Evolutionary conservation across 116 monocot genomes (phyloP), one percentile per base, ranked within the genome.

Genomic region (Zostera marina): DNA sequence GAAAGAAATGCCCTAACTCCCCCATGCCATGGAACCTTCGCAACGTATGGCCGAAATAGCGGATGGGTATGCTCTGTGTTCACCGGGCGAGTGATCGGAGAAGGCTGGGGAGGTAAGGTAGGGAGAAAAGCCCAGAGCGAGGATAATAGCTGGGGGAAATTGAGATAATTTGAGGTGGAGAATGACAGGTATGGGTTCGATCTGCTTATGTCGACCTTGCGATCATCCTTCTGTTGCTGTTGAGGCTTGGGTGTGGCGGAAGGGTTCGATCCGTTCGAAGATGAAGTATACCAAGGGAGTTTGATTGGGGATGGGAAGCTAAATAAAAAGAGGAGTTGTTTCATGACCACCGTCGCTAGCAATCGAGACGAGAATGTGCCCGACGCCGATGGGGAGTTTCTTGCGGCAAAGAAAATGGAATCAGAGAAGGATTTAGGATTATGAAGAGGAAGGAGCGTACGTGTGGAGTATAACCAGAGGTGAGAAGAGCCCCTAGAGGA

Each of bases 1-100:
- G 96, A 96, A 4, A 96, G 68, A 60, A 84, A 81, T 3, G 78
- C 85, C 41, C 88, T 64, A 2, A 63, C 73, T 0, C 94, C 94
- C 40, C 94, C 81, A 60, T 94, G 94, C 94, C 94, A 94, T 9
- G 94, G 94, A 40, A 85, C 82, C 68, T 74, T 85, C 9, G 88
- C 89, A 15, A 96, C 96, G 61, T 96, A 96, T 3, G 96, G 96
- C 10, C 96, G 74, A 59, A 96, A 96, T 12, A 79, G 66, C 12
- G 88, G 81, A 25, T 77, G 65, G 4, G 77, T 23, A 69, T 78
- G 77, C 2, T 73, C 72, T 32, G 32, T 32, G 32, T 32, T 32
- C 4, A 32, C 32, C 0, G 32, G 32, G 9, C 54, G 22, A 11
- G 54, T n/a, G 22, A 67, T 58, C 53, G 47, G 16, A 8, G 42